These are phyloP conservation scores for Typha latifolia DNA, from an alignment of 176 grass and related monocot species.

Conservation along the genomic window DNA sequence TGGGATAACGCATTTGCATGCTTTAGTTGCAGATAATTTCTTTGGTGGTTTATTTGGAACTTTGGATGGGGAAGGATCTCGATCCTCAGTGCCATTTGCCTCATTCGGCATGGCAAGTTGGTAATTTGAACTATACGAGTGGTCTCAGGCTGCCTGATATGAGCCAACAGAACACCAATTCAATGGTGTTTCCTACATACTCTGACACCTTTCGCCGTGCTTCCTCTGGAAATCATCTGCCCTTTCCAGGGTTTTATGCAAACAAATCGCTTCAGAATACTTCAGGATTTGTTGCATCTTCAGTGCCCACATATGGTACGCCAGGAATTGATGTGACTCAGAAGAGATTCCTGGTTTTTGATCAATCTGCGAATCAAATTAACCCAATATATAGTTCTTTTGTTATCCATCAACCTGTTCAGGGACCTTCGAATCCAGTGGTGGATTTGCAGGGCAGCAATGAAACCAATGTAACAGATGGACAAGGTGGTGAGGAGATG, in stretches of 20 bases:
- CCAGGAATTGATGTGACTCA: neutral
- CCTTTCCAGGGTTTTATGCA: conserved; percentile 16
- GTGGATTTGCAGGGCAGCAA: conserved; percentile 56
- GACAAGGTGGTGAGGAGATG: conserved; percentile 36
- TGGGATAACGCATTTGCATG: neutral
- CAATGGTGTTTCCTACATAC: conserved; percentile 30
- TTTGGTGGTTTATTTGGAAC: conserved; percentile 24
- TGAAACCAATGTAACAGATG: conserved; percentile 58
- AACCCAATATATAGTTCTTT: conserved; percentile 2
- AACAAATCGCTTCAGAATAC: neutral
- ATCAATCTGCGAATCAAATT: conserved; percentile 25
- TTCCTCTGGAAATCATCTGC: conserved; percentile 20
- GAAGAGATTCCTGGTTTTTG: conserved; percentile 34
- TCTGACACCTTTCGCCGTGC: conserved; percentile 19
- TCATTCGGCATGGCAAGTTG: conserved; percentile 45
- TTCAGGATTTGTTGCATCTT: conserved; percentile 19
- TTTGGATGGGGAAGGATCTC: conserved; percentile 49
- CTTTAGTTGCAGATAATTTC: conserved; percentile 35
- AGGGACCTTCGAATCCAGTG: conserved; percentile 23
- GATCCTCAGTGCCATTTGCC: conserved; percentile 40
- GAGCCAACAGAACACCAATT: conserved; percentile 27
- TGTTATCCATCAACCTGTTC: neutral
- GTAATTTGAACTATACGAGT: conserved; percentile 8
- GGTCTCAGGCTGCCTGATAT: conserved; percentile 29
- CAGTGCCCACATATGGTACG: conserved; percentile 11